These are phyloP conservation scores for Paragyromitra xinjiangensis DNA, from an alignment of 495 filamentous ascomycete species.

Conservation along the genomic window DNA sequence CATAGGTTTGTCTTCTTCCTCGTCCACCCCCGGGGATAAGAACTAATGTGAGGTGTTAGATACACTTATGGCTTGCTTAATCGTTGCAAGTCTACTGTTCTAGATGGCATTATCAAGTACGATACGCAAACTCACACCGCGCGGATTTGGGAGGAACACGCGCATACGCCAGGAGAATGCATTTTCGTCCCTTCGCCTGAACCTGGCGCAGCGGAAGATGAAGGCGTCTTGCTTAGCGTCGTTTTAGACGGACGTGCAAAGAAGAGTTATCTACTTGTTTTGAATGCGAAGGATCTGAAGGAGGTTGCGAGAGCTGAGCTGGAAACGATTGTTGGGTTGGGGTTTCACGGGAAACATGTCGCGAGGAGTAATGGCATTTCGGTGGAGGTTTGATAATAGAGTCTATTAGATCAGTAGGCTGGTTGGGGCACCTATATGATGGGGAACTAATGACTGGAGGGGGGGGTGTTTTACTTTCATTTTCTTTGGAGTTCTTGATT, in stretches of 20 bases:
- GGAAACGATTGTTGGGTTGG: slow-evolving; percentile 69
- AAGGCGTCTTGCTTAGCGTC: slow-evolving; percentile 75
- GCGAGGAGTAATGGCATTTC: slow-evolving; percentile 6
- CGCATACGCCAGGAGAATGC: slow-evolving; percentile 76
- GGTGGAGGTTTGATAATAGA: slow-evolving; percentile 11
- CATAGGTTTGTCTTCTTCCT: slow-evolving; percentile 61
- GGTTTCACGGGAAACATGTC: slow-evolving; percentile 77
- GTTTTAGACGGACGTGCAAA: slow-evolving; percentile 71
- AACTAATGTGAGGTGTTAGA: slow-evolving; percentile 18
- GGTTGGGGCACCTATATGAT: not conserved
- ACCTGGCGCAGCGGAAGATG: slow-evolving; percentile 66
- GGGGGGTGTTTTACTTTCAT: not conserved
- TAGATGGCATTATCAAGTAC: slow-evolving; percentile 75
- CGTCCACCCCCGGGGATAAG: not conserved
- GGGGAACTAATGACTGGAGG: not conserved
- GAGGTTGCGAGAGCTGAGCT: slow-evolving; percentile 75
- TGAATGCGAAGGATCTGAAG: slow-evolving; percentile 71
- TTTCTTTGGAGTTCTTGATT: slow-evolving; percentile 4
- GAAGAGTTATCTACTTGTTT: slow-evolving; percentile 73
- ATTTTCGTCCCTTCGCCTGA: slow-evolving; percentile 72
- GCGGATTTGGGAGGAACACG: slow-evolving; percentile 66
- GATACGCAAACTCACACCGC: slow-evolving; percentile 66
- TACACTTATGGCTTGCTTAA: slow-evolving; percentile 71
- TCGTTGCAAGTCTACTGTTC: slow-evolving; percentile 68
- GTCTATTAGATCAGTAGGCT: not conserved